A percentile compares a stretch with the other conserved stretches of the same genome.
Evolutionary conservation across 257 asterid species (phyloP).

Genomic region (Capsicum chinense): DNA sequence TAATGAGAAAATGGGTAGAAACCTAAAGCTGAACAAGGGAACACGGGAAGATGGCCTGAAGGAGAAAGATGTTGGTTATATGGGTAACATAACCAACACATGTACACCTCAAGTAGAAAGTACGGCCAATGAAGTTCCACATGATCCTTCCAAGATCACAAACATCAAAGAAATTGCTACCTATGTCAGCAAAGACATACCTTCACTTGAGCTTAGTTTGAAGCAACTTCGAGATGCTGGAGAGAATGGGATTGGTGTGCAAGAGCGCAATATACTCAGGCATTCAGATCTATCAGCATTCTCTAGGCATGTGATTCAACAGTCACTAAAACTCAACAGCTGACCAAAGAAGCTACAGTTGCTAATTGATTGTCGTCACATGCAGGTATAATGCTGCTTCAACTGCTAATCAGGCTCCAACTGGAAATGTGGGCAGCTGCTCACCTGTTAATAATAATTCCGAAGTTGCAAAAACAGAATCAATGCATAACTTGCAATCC

Average conservation of each 20-base stretch:
- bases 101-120: conserved; percentile 34
- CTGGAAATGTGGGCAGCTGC: conserved; percentile 54
- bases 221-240: conserved; percentile 42
- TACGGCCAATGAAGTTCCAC: conserved; percentile 36
- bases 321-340: conserved; percentile 1
- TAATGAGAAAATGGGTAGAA: conserved; percentile 33
- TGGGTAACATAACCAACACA: conserved; percentile 31
- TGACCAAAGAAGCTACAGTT: not conserved
- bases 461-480: conserved; percentile 50
- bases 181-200: conserved; percentile 39
- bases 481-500: conserved; percentile 42
- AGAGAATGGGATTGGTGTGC: conserved; percentile 43
- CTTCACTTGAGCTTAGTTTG: conserved; percentile 48
- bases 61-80: conserved; percentile 37
- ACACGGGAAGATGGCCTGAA: conserved; percentile 33
- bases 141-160: conserved; percentile 35
- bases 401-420: conserved; percentile 46
- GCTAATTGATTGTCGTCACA: conserved; percentile 8
- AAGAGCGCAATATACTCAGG: conserved; percentile 48
- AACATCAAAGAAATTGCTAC: conserved; percentile 35
- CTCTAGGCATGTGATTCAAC: conserved; percentile 42
- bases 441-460: conserved; percentile 51
- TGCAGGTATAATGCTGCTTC: conserved; percentile 51
- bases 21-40: conserved; percentile 35
- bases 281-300: conserved; percentile 59